A percentile compares a stretch with the other conserved stretches of the same genome.
phyloP scores from a whole-genome alignment of 1,284 basidiomycete species.

The Cryptococcus sp. region DNA sequence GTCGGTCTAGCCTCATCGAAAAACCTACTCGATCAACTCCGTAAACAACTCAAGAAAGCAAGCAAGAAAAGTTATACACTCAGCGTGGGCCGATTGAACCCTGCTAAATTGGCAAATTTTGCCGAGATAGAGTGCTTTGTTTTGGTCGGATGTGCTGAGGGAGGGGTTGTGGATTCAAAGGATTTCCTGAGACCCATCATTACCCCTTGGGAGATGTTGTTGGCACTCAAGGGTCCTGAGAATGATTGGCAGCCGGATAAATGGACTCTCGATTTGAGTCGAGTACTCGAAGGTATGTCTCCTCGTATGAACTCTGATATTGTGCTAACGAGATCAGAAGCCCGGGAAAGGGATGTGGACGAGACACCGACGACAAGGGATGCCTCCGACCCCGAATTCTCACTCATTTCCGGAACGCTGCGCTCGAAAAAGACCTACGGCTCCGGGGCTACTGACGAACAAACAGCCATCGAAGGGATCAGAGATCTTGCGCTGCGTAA shows the following conservation, averaged over 20 bases:
- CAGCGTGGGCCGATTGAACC: constrained; percentile 91
- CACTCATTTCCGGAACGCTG: constrained; percentile 80
- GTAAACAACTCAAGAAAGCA: constrained; percentile 59
- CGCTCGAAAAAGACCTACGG: constrained; percentile 53
- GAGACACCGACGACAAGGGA: constrained; percentile 35
- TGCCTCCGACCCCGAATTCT: constrained; percentile 71
- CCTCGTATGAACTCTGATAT: background rate
- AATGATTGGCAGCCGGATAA: constrained; percentile 60
- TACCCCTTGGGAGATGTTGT: constrained; percentile 86
- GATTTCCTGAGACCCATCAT: constrained; percentile 89
- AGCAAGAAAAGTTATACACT: constrained; percentile 91
- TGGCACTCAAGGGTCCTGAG: constrained; percentile 74
- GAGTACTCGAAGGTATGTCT: constrained; percentile 30
- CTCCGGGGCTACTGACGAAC: background rate
- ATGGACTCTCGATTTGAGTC: constrained; percentile 55
- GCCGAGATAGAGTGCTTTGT: constrained; percentile 95
- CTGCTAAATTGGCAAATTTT: constrained; percentile 93
- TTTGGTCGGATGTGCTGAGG: constrained; percentile 90
- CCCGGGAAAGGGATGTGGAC: constrained; percentile 1
- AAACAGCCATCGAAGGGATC: constrained; percentile 9
- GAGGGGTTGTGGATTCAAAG: constrained; percentile 80
- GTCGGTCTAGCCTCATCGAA: constrained; percentile 79
- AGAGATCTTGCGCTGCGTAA: constrained; percentile 58
- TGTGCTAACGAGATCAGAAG: background rate
- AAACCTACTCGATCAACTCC: constrained; percentile 71